Percentiles rank a stretch among this genome's conserved stretches.
Conservation (phyloP, 1,284 basidiomycete genomes). For the Ceratobasidium sp. region DNA sequence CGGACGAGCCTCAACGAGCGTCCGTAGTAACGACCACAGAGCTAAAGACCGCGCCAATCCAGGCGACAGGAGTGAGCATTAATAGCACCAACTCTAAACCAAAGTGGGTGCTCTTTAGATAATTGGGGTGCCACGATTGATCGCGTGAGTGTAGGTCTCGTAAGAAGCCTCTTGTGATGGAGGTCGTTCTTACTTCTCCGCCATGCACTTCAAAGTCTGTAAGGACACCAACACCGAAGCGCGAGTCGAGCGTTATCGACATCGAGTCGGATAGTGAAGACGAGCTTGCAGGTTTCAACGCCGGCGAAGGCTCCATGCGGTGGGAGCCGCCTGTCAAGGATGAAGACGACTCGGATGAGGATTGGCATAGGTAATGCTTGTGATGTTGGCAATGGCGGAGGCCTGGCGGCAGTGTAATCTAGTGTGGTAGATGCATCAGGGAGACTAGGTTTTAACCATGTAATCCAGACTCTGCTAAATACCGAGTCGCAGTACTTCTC, state of each 20-base stretch:
- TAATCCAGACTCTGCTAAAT: no score
- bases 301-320: constrained; percentile 37
- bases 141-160: constrained; percentile 5
- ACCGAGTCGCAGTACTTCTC: no score
- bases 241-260: constrained; percentile 39
- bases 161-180: constrained; percentile 32
- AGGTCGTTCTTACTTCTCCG: constrained; percentile 30
- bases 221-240: neutral
- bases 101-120: constrained; percentile 7
- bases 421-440: no score
- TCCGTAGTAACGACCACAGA: neutral
- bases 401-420: no score
- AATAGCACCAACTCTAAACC: neutral
- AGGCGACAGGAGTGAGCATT: neutral
- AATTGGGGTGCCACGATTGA: neutral
- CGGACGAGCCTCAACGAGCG: neutral
- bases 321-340: constrained; percentile 38
- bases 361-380: no score
- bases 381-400: no score
- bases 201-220: neutral
- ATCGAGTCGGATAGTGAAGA: constrained; percentile 42
- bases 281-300: constrained; percentile 22
- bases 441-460: neutral
- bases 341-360: constrained; percentile 10
- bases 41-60: neutral